phyloP scores from a whole-genome alignment of 805 yeast genomes.

The Kodamaea fukazawae region DNA sequence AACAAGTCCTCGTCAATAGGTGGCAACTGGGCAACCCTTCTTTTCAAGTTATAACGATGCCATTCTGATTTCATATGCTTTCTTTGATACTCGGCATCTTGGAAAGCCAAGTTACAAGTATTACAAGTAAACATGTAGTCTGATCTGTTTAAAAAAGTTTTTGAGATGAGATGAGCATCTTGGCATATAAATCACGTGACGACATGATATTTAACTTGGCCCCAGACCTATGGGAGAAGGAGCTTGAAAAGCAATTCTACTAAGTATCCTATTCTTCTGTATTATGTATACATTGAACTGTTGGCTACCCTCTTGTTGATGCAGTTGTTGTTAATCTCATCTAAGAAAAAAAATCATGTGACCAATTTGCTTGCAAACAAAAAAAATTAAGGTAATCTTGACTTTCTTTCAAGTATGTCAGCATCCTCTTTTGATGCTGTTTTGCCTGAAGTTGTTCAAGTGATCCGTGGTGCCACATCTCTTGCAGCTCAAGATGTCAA shows the following conservation, averaged over 20 bases:
- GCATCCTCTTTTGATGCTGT: conserved; percentile 12
- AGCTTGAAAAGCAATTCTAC: background rate
- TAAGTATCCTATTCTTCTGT: background rate
- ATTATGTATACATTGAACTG: background rate
- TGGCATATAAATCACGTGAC: background rate
- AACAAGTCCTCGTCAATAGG: conserved; percentile 23
- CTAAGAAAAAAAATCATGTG: conserved; percentile 1
- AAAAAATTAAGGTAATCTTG: conserved; percentile 5
- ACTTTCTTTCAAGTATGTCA: conserved; percentile 6
- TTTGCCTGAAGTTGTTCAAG: conserved; percentile 49
- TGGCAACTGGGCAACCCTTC: conserved; percentile 40
- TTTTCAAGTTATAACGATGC: conserved; percentile 45
- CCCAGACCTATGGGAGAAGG: background rate
- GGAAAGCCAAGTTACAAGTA: conserved; percentile 39
- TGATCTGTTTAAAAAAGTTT: background rate
- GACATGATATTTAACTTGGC: too few species aligned
- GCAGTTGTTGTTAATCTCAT: background rate
- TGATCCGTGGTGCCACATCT: conserved; percentile 65
- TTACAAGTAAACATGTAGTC: conserved; percentile 32
- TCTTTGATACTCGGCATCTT: conserved; percentile 38
- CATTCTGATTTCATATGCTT: conserved; percentile 45
- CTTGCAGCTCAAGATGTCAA: conserved; percentile 78
- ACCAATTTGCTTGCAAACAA: background rate
- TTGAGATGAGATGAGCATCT: conserved; percentile 3
- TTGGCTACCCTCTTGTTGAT: background rate